Evolutionary conservation across 164 flowering plant genomes (phyloP).

Genomic region (Warburgia ugandensis): DNA sequence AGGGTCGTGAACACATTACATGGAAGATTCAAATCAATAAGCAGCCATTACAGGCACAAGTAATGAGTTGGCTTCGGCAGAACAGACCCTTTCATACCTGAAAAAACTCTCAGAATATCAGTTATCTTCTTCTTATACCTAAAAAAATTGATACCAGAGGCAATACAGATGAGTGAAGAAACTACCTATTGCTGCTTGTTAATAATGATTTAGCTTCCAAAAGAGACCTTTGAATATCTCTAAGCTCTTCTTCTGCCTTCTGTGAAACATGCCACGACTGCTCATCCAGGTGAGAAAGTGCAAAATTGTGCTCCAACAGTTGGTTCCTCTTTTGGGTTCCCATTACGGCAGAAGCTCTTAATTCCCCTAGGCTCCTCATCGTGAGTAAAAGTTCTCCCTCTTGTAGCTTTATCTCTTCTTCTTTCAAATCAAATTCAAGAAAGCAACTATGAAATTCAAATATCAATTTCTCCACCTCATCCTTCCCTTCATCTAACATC

Average conservation of each 20-base stretch:
- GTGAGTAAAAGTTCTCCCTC: constrained; percentile 41
- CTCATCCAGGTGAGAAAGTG: neutral
- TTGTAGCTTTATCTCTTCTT: constrained; percentile 39
- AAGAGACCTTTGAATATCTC: constrained; percentile 24
- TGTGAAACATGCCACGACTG: constrained; percentile 24
- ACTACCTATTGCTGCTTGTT: constrained; percentile 5
- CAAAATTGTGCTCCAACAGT: constrained; percentile 23
- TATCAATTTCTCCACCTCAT: constrained; percentile 41
- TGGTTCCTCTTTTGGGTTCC: constrained; percentile 23
- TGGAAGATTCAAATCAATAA: too few relatives aligned
- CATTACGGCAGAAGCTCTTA: constrained; percentile 19
- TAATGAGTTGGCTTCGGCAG: constrained; percentile 36
- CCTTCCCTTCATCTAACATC: constrained; percentile 33
- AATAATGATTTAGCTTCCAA: constrained; percentile 39
- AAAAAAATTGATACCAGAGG: too few relatives aligned
- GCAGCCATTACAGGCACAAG: too few relatives aligned
- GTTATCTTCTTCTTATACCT: too few relatives aligned
- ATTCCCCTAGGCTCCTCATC: constrained; percentile 23
- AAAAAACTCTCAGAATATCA: too few relatives aligned
- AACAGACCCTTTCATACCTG: too few relatives aligned
- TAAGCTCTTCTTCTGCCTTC: constrained; percentile 41
- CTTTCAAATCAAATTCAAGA: constrained; percentile 41
- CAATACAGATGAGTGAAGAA: neutral
- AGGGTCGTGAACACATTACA: too few relatives aligned
- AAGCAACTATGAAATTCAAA: constrained; percentile 44